A percentile compares a stretch with the other conserved stretches of the same genome.
Evolutionary conservation across 495 filamentous ascomycete species (phyloP).

Genomic region (Aspergillus bridgeri): DNA sequence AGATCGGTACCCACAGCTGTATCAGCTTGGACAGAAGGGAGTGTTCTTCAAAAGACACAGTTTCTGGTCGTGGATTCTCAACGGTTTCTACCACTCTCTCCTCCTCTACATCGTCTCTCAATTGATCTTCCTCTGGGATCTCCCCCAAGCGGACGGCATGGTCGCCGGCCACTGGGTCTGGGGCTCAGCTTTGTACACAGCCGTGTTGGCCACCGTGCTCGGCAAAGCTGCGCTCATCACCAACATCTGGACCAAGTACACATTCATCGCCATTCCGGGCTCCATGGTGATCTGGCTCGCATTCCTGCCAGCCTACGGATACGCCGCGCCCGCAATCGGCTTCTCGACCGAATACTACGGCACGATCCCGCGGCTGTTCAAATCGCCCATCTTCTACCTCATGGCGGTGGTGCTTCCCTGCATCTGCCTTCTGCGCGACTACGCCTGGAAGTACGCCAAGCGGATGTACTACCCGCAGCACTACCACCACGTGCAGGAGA

Average conservation of each 20-base stretch:
- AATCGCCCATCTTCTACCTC: conserved; percentile 82
- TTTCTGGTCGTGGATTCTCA: conserved; percentile 88
- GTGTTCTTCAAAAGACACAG: conserved; percentile 88
- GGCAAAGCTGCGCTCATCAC: conserved; percentile 93
- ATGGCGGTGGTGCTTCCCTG: conserved; percentile 77
- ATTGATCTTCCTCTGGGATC: conserved; percentile 75
- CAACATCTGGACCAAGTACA: conserved; percentile 99
- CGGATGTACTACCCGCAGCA: conserved; percentile 94
- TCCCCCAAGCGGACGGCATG: conserved; percentile 69
- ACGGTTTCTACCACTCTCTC: conserved; percentile 94
- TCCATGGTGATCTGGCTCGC: conserved; percentile 87
- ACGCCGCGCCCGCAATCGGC: conserved; percentile 77
- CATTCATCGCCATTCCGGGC: conserved; percentile 91
- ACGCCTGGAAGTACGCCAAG: conserved; percentile 80
- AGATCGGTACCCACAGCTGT: conserved; percentile 95
- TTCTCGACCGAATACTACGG: conserved; percentile 85
- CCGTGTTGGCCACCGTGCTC: conserved; percentile 85
- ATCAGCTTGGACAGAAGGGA: conserved; percentile 88
- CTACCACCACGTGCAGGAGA: conserved; percentile 99
- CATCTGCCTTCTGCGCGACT: conserved; percentile 84
- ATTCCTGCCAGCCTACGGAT: conserved; percentile 89
- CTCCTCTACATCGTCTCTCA: conserved; percentile 82
- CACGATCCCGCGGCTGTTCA: conserved; percentile 74
- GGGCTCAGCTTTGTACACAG: conserved; percentile 88
- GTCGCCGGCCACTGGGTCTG: conserved; percentile 95